Percentiles rank a stretch among this genome's conserved stretches.
Conservation (phyloP, 768 basidiomycete species). For the Kockovaella imperatae region DNA sequence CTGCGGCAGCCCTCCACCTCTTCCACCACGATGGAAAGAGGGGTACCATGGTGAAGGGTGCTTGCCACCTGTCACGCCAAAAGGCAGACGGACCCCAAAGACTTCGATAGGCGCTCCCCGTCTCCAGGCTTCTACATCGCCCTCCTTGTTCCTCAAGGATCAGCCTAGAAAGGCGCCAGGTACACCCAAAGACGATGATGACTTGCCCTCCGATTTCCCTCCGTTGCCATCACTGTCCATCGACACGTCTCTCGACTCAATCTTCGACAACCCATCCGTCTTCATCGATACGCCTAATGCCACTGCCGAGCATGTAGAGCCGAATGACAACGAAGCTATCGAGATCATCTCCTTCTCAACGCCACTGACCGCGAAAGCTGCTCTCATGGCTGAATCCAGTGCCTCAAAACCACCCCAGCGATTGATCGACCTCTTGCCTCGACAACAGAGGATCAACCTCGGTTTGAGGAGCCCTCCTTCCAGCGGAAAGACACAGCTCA, state of each 20-base stretch:
- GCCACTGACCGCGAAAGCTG: not conserved
- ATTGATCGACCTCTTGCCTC: slow-evolving; percentile 5
- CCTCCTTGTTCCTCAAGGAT: slow-evolving; percentile 18
- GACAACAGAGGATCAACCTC: slow-evolving; percentile 4
- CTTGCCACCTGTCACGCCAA: slow-evolving; percentile 17
- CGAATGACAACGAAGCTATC: not conserved
- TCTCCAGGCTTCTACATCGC: slow-evolving; percentile 6
- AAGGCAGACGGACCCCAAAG: slow-evolving; percentile 15
- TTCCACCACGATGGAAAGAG: slow-evolving; percentile 5
- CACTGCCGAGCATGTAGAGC: not conserved
- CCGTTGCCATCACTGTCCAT: not conserved
- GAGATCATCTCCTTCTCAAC: slow-evolving; percentile 3
- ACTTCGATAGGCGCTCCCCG: slow-evolving; percentile 28
- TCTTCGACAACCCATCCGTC: not conserved
- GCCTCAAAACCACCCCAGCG: not conserved
- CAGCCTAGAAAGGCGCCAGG: slow-evolving; percentile 21
- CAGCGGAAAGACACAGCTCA: too few species aligned
- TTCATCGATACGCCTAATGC: not conserved
- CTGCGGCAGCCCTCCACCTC: slow-evolving; percentile 9
- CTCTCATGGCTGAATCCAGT: not conserved
- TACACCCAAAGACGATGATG: slow-evolving; percentile 19
- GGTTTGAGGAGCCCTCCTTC: slow-evolving; percentile 3
- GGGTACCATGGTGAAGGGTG: slow-evolving; percentile 4
- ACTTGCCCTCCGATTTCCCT: not conserved
- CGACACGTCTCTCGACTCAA: not conserved